Evolutionary conservation across 2,329 filamentous ascomycete species (phyloP).

Genomic region (Clarireedia hainanense): DNA sequence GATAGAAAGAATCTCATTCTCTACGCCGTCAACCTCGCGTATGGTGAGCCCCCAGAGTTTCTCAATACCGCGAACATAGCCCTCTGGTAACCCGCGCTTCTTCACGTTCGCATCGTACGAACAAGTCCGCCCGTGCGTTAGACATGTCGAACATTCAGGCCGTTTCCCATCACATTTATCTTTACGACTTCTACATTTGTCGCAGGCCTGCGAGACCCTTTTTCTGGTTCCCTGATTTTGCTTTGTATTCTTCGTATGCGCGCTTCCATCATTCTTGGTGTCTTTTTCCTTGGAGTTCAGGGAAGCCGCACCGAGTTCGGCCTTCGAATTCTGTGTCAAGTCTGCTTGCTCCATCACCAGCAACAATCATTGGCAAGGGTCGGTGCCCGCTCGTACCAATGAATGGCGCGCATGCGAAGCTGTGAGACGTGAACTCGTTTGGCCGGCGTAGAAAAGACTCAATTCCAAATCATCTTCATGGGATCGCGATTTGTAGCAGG

Average conservation of each 20-base stretch:
- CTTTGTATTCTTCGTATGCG: constrained; percentile 10
- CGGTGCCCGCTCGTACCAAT: constrained; percentile 3
- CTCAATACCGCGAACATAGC: constrained; percentile 69
- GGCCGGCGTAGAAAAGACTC: no score
- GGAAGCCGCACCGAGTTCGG: not conserved
- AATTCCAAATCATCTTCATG: not conserved
- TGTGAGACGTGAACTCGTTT: not conserved
- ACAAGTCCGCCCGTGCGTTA: constrained; percentile 41
- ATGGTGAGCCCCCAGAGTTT: constrained; percentile 48
- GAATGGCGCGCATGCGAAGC: not conserved
- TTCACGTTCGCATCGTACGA: constrained; percentile 66
- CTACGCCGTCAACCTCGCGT: constrained; percentile 39
- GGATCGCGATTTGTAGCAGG: not conserved
- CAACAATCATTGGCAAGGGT: not conserved
- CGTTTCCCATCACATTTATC: constrained; percentile 56
- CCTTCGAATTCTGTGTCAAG: not conserved
- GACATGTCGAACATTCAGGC: constrained; percentile 55
- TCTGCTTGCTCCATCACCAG: constrained; percentile 9
- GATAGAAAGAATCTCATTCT: constrained; percentile 39
- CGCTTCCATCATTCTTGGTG: not conserved
- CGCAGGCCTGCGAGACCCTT: constrained; percentile 44
- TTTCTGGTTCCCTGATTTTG: constrained; percentile 23
- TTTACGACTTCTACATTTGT: constrained; percentile 45
- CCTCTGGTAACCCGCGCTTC: constrained; percentile 72
- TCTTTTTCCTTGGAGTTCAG: constrained; percentile 11